phyloP scores from a whole-genome alignment of 2,329 filamentous ascomycete species.

The Colletotrichum gloeosporioides region DNA sequence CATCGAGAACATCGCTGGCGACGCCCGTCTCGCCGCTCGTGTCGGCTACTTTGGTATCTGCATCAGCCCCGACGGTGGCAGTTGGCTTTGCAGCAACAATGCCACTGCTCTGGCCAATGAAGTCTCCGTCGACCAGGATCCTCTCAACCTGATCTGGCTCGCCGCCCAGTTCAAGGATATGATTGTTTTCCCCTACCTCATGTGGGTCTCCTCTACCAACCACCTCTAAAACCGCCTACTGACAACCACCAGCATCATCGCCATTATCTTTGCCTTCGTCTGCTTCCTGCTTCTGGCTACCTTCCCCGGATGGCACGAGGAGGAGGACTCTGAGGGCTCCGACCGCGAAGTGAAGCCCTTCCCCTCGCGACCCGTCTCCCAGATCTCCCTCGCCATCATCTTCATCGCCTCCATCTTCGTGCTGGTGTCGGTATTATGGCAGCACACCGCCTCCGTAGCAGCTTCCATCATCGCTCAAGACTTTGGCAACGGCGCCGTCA shows the following conservation, averaged over 20 bases:
- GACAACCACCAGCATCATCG: conserved; percentile 75
- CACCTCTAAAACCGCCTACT: conserved; percentile 4
- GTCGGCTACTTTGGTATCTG: conserved; percentile 99
- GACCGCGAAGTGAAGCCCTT: conserved; percentile 94
- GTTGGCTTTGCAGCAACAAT: conserved; percentile 96
- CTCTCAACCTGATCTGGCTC: conserved; percentile 96
- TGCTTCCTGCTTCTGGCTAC: conserved; percentile 94
- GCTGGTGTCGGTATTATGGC: conserved; percentile 81
- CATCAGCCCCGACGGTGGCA: conserved; percentile 87
- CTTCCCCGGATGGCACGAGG: conserved; percentile 97
- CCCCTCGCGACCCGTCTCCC: conserved; percentile 88
- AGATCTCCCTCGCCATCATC: conserved; percentile 91
- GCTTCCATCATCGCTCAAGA: conserved; percentile 93
- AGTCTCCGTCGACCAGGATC: conserved; percentile 89
- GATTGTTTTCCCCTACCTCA: conserved; percentile 96
- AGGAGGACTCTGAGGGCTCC: conserved; percentile 78
- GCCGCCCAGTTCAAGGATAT: conserved; percentile 97
- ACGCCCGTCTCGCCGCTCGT: conserved; percentile 83
- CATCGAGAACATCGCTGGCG: conserved; percentile 88
- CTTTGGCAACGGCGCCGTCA: conserved; percentile 87
- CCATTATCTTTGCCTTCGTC: conserved; percentile 95
- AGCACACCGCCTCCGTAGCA: conserved; percentile 95
- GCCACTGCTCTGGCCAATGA: conserved; percentile 91
- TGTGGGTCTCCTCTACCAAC: conserved; percentile 62
- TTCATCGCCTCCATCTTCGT: conserved; percentile 77